Percentiles rank a stretch among this genome's conserved stretches.
These are phyloP conservation scores for Aspergillus spinulosporus DNA, from an alignment of 2,329 filamentous ascomycete genomes.

Conservation along the genomic window DNA sequence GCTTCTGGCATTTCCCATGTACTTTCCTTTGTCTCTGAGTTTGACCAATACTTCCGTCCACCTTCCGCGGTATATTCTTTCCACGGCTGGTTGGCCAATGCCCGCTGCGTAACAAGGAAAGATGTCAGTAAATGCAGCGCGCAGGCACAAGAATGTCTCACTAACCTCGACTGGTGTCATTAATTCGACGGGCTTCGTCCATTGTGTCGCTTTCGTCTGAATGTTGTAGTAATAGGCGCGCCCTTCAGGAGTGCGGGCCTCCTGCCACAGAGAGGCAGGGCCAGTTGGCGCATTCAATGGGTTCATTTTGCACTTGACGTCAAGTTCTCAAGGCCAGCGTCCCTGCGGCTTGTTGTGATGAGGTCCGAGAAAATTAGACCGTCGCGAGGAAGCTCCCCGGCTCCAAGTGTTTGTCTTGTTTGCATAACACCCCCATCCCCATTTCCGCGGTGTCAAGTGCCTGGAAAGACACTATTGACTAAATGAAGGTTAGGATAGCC, in stretches of 20 bases:
- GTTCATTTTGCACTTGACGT: conserved; percentile 29
- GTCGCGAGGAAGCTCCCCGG: conserved; percentile 25
- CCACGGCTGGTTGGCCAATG: conserved; percentile 81
- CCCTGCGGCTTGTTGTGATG: conserved; percentile 10
- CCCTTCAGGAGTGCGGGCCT: conserved; percentile 77
- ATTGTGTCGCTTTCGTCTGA: conserved; percentile 83
- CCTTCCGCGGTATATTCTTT: conserved; percentile 86
- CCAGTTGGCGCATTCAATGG: conserved; percentile 61
- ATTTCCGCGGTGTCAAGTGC: conserved; percentile 6
- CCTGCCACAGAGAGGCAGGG: conserved; percentile 69
- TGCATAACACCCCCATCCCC: conserved; percentile 22
- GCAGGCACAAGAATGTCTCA: conserved; percentile 22
- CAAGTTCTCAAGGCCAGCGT: conserved; percentile 8
- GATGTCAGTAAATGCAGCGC: background rate
- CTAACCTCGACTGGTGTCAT: conserved; percentile 78
- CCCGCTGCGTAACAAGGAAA: conserved; percentile 57
- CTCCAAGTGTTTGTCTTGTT: conserved; percentile 31
- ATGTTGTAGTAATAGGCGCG: conserved; percentile 89
- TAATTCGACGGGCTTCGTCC: conserved; percentile 88
- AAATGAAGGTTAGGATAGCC: background rate
- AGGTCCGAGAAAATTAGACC: conserved; percentile 25
- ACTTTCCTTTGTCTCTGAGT: conserved; percentile 86
- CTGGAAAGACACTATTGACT: background rate
- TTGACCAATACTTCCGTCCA: conserved; percentile 93
- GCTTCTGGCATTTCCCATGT: conserved; percentile 91